A percentile compares a stretch with the other conserved stretches of the same genome.
These are phyloP conservation scores for Persicaria tinctoria DNA, from an alignment of 148 eudicot genomes.

Conservation along the genomic window DNA sequence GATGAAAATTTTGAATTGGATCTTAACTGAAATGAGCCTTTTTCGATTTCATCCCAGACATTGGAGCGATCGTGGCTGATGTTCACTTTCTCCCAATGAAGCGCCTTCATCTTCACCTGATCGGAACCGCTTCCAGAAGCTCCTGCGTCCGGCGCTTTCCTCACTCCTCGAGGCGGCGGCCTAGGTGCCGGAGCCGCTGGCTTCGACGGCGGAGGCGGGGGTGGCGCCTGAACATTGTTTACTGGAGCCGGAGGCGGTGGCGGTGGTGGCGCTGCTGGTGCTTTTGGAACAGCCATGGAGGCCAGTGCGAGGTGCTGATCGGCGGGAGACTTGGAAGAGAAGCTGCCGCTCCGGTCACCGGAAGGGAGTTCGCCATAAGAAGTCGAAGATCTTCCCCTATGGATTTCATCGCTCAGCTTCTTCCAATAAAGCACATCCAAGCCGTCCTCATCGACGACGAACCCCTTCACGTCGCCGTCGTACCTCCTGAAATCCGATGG, in stretches of 20 bases:
- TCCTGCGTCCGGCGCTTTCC: slow-evolving; percentile 21
- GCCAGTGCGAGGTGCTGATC: slow-evolving; percentile 4
- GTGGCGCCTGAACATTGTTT: slow-evolving; percentile 18
- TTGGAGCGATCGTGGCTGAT: slow-evolving; percentile 61
- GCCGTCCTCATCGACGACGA: slow-evolving; percentile 85
- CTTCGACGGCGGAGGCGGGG: slow-evolving; percentile 37
- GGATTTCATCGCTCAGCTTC: slow-evolving; percentile 25
- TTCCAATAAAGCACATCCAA: slow-evolving; percentile 82
- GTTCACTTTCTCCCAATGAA: slow-evolving; percentile 94
- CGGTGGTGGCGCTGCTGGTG: slow-evolving; percentile 24
- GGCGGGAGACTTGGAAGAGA: background rate
- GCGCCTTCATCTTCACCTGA: slow-evolving; percentile 77
- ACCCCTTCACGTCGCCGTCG: slow-evolving; percentile 50
- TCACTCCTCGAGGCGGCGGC: slow-evolving; percentile 32
- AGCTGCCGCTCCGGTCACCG: background rate
- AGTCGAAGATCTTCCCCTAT: slow-evolving; percentile 3
- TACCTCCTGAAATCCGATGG: slow-evolving; percentile 33
- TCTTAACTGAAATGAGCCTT: slow-evolving; percentile 69
- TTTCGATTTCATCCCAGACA: slow-evolving; percentile 72
- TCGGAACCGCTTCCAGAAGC: slow-evolving; percentile 30
- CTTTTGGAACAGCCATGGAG: slow-evolving; percentile 13
- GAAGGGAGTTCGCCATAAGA: background rate
- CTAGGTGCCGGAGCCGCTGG: slow-evolving; percentile 21
- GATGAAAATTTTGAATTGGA: background rate
- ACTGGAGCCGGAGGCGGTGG: slow-evolving; percentile 21